phyloP scores from a whole-genome alignment of 148 eudicot genomes.

The Arbutus unedo region DNA sequence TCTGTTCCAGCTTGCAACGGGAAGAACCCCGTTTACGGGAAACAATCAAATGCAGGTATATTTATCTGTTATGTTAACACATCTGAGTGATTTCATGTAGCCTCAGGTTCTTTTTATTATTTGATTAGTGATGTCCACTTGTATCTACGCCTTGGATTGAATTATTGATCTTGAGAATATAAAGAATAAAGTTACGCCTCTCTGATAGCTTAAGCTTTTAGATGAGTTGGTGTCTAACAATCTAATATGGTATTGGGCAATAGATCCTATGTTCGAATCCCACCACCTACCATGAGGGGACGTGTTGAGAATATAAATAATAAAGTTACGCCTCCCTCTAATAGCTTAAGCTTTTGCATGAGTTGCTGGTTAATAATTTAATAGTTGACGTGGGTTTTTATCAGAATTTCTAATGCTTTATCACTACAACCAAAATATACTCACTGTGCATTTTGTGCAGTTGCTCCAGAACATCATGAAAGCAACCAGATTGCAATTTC shows the following conservation, averaged over 20 bases:
- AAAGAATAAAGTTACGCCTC: too few relatives aligned
- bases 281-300: neutral
- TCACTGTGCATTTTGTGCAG: conserved; percentile 36
- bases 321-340: too few relatives aligned
- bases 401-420: neutral
- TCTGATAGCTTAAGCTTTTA: too few relatives aligned
- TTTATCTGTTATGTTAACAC: neutral
- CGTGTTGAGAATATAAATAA: too few relatives aligned
- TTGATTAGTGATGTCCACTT: neutral
- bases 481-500: conserved; percentile 65
- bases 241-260: too few relatives aligned
- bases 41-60: conserved; percentile 72
- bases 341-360: too few relatives aligned
- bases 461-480: conserved; percentile 74
- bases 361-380: too few relatives aligned
- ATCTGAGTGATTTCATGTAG: neutral
- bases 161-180: too few relatives aligned
- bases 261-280: neutral
- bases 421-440: neutral
- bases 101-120: neutral
- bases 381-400: neutral
- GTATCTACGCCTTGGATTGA: neutral
- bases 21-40: conserved; percentile 77
- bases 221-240: too few relatives aligned
- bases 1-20: conserved; percentile 79